Evolutionary conservation across 306 rosid genomes (phyloP).

Genomic region (Cicer chorassanicum): DNA sequence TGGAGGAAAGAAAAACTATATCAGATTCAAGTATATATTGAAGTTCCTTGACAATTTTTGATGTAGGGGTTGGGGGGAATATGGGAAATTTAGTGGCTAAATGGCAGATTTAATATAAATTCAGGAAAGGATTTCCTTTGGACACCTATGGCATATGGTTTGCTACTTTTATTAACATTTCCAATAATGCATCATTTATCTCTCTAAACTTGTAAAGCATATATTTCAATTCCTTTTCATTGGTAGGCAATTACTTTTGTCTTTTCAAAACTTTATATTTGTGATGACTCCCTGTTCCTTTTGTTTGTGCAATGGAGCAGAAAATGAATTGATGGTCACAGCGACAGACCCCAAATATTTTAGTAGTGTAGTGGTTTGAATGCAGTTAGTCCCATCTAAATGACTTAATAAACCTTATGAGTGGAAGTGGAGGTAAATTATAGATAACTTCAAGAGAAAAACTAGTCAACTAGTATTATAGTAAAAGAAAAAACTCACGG

Average conservation of each 20-base stretch:
- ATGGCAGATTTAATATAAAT: not conserved
- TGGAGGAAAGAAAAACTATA: not conserved
- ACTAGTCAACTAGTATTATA: not conserved
- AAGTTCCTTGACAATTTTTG: not conserved
- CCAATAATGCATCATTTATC: not conserved
- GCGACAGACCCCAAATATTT: not conserved
- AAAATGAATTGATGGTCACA: conserved; percentile 12
- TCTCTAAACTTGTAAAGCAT: conserved; percentile 1
- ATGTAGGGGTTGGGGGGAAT: not conserved
- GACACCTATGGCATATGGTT: not conserved
- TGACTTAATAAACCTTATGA: not conserved
- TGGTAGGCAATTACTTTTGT: not conserved
- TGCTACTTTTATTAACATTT: conserved; percentile 27
- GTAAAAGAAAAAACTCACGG: not conserved
- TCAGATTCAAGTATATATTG: conserved; percentile 2
- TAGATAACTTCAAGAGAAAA: not conserved
- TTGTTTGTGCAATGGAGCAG: not conserved
- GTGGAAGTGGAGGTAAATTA: not conserved
- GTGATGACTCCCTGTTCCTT: not conserved
- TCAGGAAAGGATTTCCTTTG: not conserved
- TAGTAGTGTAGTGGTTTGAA: not conserved
- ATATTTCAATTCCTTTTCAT: not conserved
- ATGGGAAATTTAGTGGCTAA: not conserved
- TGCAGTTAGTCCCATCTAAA: not conserved
- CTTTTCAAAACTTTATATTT: not conserved